Base-by-base conservation (phyloP, 2,329 filamentous ascomycete genomes). In the Davidsoniella neocaledoniae region DNA sequence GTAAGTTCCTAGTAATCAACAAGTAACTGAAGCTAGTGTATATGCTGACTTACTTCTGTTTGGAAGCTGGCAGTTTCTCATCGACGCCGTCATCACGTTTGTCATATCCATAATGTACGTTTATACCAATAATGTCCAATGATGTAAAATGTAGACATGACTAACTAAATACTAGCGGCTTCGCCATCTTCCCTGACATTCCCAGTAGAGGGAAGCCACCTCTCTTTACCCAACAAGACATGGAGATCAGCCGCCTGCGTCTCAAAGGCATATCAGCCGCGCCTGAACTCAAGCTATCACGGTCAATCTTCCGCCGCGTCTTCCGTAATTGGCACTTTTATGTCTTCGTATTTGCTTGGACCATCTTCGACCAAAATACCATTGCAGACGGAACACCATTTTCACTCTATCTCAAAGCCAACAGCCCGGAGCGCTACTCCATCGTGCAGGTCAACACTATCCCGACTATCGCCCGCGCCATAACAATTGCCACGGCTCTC, bases 1-100 rank as follows among this genome's bases (percentile, higher is more conserved):
- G 50, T 50, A 44, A 23, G 40, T 17, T 4, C 14, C 21, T 47
- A 44, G 17, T 25, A 19, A 23, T 50, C 26, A 33, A 33, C 26
- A 9, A 21, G 3, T 21, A 21, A 4, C 4, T 21, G 21, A 21
- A 21, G 7, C 26, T 33, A 33, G 26, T 33, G 7, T 29, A 21
- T 21, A 21, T 21, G 4, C 19, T 21, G 4, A 21, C 4, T 21
- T 21, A 21, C 19, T 21, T 21, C 19, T 2, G 19, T 2, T 21
- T 21, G 2, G 4, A 21, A 21, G 56, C n/a, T 72, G 68, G 72
- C 60, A 77, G 0, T 78, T 77, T 47, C 70, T 78, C 9, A 73
- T 79, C n/a, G 74, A 76, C 53, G 72, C 71, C 1, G 63, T 74
- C 21, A 76, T 77, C 56, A 74, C 71, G 1, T 62, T 77, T 3